phyloP scores from a whole-genome alignment of 2,329 filamentous ascomycete species.

The Penicillium sp. region DNA sequence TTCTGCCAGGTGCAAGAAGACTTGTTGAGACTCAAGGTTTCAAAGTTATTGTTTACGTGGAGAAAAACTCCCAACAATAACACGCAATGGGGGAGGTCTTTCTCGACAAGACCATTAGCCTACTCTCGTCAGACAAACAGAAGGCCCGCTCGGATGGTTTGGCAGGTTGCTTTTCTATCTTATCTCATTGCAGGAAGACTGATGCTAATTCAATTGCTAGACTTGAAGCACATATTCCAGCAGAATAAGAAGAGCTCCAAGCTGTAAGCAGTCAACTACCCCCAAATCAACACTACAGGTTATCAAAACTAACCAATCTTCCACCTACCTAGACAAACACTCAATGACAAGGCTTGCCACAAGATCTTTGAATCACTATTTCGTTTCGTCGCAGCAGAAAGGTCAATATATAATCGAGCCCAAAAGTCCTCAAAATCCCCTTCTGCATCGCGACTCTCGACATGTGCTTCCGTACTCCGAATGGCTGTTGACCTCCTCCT shows the following conservation, averaged over 20 bases:
- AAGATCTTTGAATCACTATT: slow-evolving; percentile 80
- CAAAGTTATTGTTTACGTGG: not conserved
- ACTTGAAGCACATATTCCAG: slow-evolving; percentile 56
- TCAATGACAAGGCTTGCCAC: slow-evolving; percentile 77
- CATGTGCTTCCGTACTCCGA: slow-evolving; percentile 69
- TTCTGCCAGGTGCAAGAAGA: not conserved
- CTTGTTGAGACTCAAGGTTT: not conserved
- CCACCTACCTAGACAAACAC: slow-evolving; percentile 33
- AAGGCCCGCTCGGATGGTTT: slow-evolving; percentile 52
- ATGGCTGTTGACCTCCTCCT: slow-evolving; percentile 68
- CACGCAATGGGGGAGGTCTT: slow-evolving; percentile 43
- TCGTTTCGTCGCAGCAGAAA: slow-evolving; percentile 66
- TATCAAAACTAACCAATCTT: slow-evolving; percentile 13
- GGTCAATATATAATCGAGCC: slow-evolving; percentile 58
- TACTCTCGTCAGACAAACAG: slow-evolving; percentile 43
- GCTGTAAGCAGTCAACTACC: slow-evolving; percentile 28
- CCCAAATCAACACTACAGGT: not conserved
- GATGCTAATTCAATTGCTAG: slow-evolving; percentile 25
- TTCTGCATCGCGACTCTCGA: slow-evolving; percentile 58
- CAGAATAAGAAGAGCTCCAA: slow-evolving; percentile 48
- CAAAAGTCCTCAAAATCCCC: slow-evolving; percentile 52
- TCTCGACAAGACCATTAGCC: slow-evolving; percentile 41
- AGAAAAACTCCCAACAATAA: not conserved
- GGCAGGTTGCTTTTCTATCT: slow-evolving; percentile 34
- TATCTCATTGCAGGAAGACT: not conserved